Base-by-base conservation (phyloP, 1,284 basidiomycete genomes). In the Cutaneotrichosporon sp. region DNA sequence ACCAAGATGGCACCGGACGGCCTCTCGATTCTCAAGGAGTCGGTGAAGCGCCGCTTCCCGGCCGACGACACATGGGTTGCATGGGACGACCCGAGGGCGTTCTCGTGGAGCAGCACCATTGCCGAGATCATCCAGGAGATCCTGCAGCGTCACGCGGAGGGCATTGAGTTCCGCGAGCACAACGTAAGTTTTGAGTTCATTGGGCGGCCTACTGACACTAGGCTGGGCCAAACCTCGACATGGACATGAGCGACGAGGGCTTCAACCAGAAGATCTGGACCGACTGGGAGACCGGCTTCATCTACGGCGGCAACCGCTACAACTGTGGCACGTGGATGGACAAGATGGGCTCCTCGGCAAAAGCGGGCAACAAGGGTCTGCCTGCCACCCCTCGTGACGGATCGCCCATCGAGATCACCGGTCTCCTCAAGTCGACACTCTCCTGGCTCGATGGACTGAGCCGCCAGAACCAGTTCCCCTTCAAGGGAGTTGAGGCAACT, bases 111-210 rank as follows among this genome's bases (percentile, higher is more conserved):
- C 38, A 90, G 85, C 74, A 91, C 90, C 1, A 82, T 99, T 36
- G 92, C 93, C 8, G 95, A 98, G 79, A 86, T 98, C 67, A 89
- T 98, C 49, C 96, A 98, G 79, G 97, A 99, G 80, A 90, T 99
- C 62, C 81, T 99, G 21, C 94, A 99, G 80, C 88, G 93, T 1
- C 97, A 99, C 73, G 94, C 92, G 2, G 83, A 86, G 57, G 96
- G 96, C 11, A 97, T 98, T 73, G 87, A 88, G 71, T 98, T 99
- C 84, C 86, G 94, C 62, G 96, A 99, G 81, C 86, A 97, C 82
- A 97, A 98, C 56, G 77, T 76, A 67, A 64, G 76, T 74, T 74
- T 26, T 2, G 0, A 9, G 9, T 36, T 36, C 13, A 14, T 5
- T 13, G 34, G 7, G 4, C 14, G 26, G n/a, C 38, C 21, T 6